These are phyloP conservation scores for Litsea cubeba DNA, from an alignment of 164 flowering plant genomes.

Conservation along the genomic window DNA sequence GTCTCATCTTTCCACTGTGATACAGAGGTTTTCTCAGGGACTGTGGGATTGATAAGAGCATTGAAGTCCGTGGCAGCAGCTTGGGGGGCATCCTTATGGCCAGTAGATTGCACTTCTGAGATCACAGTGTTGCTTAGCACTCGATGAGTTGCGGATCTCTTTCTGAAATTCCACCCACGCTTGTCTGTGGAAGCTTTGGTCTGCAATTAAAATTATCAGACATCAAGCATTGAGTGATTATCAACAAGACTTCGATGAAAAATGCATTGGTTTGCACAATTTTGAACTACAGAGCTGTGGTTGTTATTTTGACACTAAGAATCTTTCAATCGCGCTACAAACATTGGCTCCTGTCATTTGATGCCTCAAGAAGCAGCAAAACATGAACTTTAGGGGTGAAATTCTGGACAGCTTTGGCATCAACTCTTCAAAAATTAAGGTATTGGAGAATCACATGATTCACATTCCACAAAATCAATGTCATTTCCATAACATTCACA, in stretches of 20 bases:
- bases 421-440: neutral
- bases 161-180: conserved; percentile 89
- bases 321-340: neutral
- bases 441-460: too few relatives aligned
- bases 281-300: neutral
- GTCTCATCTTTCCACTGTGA: conserved; percentile 42
- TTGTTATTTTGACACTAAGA: neutral
- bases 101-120: conserved; percentile 44
- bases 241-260: neutral
- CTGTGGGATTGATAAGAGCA: conserved; percentile 24
- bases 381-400: neutral
- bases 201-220: conserved; percentile 30
- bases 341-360: neutral
- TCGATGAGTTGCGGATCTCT: conserved; percentile 76
- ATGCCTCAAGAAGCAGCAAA: neutral
- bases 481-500: neutral
- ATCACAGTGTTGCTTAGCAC: conserved; percentile 66
- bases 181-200: conserved; percentile 56
- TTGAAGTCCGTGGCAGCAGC: conserved; percentile 27
- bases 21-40: conserved; percentile 43
- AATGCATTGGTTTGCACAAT: neutral
- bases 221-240: neutral
- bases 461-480: neutral
- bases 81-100: conserved; percentile 48
- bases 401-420: neutral